These are phyloP conservation scores for Pilasporangium apinafurcum DNA, from an alignment of 352 stramenopile genomes.

Conservation along the genomic window DNA sequence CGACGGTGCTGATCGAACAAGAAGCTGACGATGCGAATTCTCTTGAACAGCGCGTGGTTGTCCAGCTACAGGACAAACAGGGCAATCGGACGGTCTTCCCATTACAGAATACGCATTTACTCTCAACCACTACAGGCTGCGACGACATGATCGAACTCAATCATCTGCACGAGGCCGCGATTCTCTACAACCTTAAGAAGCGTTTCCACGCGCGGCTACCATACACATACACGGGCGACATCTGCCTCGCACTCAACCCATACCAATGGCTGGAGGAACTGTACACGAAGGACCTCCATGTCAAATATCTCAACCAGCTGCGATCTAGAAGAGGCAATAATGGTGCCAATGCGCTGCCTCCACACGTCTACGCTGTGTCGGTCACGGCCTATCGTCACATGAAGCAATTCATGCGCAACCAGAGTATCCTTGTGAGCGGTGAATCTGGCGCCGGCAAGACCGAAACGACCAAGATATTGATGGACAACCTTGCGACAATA, in stretches of 20 bases:
- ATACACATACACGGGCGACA: conserved; percentile 96
- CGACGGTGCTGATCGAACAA: conserved; percentile 35
- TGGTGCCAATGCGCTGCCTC: conserved; percentile 43
- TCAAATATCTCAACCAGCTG: conserved; percentile 74
- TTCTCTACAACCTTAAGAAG: conserved; percentile 85
- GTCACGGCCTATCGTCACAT: conserved; percentile 68
- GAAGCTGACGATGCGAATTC: conserved; percentile 21
- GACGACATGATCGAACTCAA: conserved; percentile 83
- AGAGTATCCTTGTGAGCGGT: conserved; percentile 84
- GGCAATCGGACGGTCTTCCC: conserved; percentile 49
- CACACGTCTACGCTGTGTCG: conserved; percentile 67
- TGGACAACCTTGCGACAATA: conserved; percentile 82
- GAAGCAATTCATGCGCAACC: conserved; percentile 45
- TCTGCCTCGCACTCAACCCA: conserved; percentile 96
- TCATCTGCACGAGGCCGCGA: conserved; percentile 87
- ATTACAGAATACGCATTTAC: conserved; percentile 48
- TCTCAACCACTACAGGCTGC: too few species aligned
- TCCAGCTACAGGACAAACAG: conserved; percentile 25
- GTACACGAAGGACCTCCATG: conserved; percentile 61
- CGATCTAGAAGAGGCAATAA: too few species aligned
- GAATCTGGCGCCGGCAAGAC: conserved; percentile 91
- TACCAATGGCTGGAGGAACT: conserved; percentile 88
- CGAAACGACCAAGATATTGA: conserved; percentile 91
- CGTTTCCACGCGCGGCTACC: conserved; percentile 75
- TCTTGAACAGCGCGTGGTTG: conserved; percentile 14